Conservation (phyloP, 2,329 filamentous ascomycete species). For the Rhytidhysteron rufulum region DNA sequence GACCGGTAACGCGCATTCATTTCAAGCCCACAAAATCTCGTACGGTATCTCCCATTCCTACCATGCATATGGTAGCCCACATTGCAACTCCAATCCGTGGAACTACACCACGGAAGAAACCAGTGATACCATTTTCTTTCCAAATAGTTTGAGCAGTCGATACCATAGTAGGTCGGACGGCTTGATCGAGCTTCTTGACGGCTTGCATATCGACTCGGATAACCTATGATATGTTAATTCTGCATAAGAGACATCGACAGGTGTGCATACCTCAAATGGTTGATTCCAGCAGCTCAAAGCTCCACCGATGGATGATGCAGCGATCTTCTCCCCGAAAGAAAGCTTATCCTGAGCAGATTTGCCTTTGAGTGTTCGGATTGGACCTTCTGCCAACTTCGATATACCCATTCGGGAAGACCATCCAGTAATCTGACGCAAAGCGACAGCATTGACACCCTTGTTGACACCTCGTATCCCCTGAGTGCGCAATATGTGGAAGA, state of each 20-base stretch:
- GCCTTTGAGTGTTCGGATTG: slow-evolving; percentile 72
- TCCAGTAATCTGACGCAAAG: slow-evolving; percentile 98
- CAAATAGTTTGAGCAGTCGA: slow-evolving; percentile 86
- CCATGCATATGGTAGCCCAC: slow-evolving; percentile 99
- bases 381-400: slow-evolving; percentile 82
- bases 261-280: slow-evolving; percentile 98
- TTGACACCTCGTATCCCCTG: slow-evolving; percentile 97
- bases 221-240: no score
- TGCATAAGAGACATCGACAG: no score
- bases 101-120: slow-evolving; percentile 91
- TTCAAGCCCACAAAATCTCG: no score
- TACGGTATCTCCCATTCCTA: slow-evolving; percentile 95
- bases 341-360: slow-evolving; percentile 82
- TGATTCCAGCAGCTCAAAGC: slow-evolving; percentile 98
- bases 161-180: slow-evolving; percentile 98
- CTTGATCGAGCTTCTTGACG: slow-evolving; percentile 91
- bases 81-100: slow-evolving; percentile 92
- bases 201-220: slow-evolving; percentile 99
- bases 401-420: slow-evolving; percentile 97
- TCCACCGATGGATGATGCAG: slow-evolving; percentile 82
- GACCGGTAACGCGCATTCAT: no score
- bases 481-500: slow-evolving; percentile 93
- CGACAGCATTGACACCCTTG: slow-evolving; percentile 96
- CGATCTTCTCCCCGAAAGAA: slow-evolving; percentile 77
- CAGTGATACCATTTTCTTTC: slow-evolving; percentile 77